phyloP scores from a whole-genome alignment of 2,329 filamentous ascomycete species.

The Ophiostoma fasciatum region DNA sequence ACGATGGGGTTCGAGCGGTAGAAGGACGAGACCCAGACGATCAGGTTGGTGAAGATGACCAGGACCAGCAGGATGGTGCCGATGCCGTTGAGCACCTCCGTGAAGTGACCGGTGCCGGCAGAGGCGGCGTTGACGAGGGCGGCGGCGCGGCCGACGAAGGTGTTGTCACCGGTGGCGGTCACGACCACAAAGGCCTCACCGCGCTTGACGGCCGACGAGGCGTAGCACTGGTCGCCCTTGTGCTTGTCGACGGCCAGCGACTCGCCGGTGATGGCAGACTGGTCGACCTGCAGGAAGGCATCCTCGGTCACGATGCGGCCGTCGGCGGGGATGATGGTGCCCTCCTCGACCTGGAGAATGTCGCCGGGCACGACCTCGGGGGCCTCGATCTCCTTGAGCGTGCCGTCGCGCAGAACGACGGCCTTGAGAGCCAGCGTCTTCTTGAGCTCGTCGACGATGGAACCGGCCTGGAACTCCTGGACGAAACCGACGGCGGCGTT shows the following conservation, averaged over 20 bases:
- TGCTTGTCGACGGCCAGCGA: slow-evolving; percentile 85
- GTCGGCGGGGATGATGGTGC: slow-evolving; percentile 82
- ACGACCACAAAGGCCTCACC: slow-evolving; percentile 74
- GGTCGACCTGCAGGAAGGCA: slow-evolving; percentile 79
- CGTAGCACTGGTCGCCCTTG: slow-evolving; percentile 65
- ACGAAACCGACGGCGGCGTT: slow-evolving; percentile 79
- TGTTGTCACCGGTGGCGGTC: slow-evolving; percentile 75
- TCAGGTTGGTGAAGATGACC: slow-evolving; percentile 63
- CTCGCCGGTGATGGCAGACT: slow-evolving; percentile 84
- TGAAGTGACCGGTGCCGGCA: slow-evolving; percentile 70
- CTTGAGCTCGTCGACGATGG: slow-evolving; percentile 81
- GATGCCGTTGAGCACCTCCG: slow-evolving; percentile 77
- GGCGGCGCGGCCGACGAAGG: slow-evolving; percentile 78
- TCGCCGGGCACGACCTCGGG: slow-evolving; percentile 79
- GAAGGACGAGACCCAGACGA: slow-evolving; percentile 79
- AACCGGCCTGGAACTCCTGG: slow-evolving; percentile 81
- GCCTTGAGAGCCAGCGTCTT: slow-evolving; percentile 68
- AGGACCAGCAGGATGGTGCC: slow-evolving; percentile 66
- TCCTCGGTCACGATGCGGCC: slow-evolving; percentile 72
- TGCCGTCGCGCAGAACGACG: slow-evolving; percentile 68
- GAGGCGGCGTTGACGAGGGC: slow-evolving; percentile 69
- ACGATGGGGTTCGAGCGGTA: slow-evolving; percentile 76
- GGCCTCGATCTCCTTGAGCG: slow-evolving; percentile 64
- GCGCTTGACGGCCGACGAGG: slow-evolving; percentile 81
- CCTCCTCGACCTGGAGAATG: slow-evolving; percentile 81